Evolutionary conservation across 2,329 filamentous ascomycete genomes (phyloP).

Genomic region (Sodiomyces alkalinus): DNA sequence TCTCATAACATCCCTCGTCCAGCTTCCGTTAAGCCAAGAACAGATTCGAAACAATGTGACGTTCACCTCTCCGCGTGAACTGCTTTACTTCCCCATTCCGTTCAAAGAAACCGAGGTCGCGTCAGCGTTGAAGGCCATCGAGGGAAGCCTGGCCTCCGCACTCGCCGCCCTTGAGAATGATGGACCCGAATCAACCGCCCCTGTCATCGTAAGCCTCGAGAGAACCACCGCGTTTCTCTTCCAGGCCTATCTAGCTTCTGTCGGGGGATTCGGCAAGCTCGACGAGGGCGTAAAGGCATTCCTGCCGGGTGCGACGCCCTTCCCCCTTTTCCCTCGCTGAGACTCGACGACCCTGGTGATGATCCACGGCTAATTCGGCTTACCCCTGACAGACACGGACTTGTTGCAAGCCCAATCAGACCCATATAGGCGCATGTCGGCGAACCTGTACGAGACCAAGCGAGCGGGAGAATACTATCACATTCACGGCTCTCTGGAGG

Average conservation of each 20-base stretch:
- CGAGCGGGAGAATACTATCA: constrained; percentile 55
- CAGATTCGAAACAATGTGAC: too few species aligned
- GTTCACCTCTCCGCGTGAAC: constrained; percentile 19
- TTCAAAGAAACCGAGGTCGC: constrained; percentile 30
- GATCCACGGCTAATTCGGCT: too few species aligned
- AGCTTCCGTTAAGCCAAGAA: too few species aligned
- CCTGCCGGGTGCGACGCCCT: constrained; percentile 18
- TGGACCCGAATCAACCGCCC: constrained; percentile 2
- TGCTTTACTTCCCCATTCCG: constrained; percentile 28
- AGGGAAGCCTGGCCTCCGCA: constrained; percentile 18
- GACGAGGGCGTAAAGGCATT: constrained; percentile 17
- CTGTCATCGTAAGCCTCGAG: constrained; percentile 19
- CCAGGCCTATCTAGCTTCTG: constrained; percentile 18
- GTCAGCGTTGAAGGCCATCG: constrained; percentile 27
- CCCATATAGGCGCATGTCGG: constrained; percentile 55
- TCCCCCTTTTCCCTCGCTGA: too few species aligned
- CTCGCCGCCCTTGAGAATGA: constrained; percentile 14
- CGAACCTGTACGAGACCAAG: constrained; percentile 56
- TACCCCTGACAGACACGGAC: constrained; percentile 45
- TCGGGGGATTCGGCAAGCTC: constrained; percentile 22
- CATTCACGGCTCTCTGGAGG: constrained; percentile 60
- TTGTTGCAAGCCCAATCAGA: constrained; percentile 55
- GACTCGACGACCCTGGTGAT: too few species aligned
- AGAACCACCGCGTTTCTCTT: constrained; percentile 27
- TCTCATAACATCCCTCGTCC: constrained; percentile 11